Evolutionary conservation across 2,329 filamentous ascomycete species (phyloP), one percentile per base, ranked within the genome.

Genomic region (Aspergillus fumigatiaffinis): DNA sequence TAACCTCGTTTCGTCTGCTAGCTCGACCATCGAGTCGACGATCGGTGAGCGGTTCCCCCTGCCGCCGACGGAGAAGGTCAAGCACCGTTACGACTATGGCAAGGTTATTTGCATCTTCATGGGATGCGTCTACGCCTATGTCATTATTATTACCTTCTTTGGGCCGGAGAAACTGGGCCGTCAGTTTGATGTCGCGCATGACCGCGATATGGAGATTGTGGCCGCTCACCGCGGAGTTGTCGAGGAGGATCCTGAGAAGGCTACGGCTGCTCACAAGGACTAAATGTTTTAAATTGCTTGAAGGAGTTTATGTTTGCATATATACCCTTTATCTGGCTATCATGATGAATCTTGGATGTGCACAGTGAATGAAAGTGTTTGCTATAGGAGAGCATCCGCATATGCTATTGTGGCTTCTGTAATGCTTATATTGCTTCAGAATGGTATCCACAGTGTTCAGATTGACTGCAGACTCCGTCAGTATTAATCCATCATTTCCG

Each of bases 51-150:
- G 79, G 1, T 94, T 91, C 71, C 90, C 90, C 0, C 80, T 95
- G 3, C 79, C 86, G 0, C 77, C 83, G 0, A 82, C 81, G 1
- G 71, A 80, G 20, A 70, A 74, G 1, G 80, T 77, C 0, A 71
- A 75, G 32, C 72, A 75, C 50, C 79, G 88, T 3, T 91, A 88
- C 71, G 77, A 90, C 58, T 95, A 95, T 64, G 91, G 90, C 42
- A 87, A 87, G 65, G 91, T 95, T 9, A 93, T 96, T 62, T 91
- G 87, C 69, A 94, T 95, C 68, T 96, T 96, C 75, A 92, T 96
- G 89, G 92, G 82, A 1, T 91, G 88, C 64, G 91, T 95, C 1
- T 96, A 79, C 65, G 82, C 76, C 1, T 87, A 86, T 68, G 76
- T 81, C 4, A 84, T 87, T 58, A 8, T 87, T 2, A 56, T 77